phyloP scores from a whole-genome alignment of 2,329 filamentous ascomycete genomes.

The Penicillium sp. region DNA sequence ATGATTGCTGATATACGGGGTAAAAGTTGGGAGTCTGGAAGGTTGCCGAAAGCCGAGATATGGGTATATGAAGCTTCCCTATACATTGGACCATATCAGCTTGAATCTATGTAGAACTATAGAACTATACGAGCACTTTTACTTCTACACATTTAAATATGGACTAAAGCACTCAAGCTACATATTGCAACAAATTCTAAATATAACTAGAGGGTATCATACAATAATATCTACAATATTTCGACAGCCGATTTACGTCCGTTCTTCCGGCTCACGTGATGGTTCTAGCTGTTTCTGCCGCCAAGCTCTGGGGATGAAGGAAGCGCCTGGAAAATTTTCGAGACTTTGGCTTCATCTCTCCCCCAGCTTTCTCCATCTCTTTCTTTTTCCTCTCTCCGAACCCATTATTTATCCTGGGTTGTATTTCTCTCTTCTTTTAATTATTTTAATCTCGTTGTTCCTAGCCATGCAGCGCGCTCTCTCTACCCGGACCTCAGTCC shows the following conservation, averaged over 20 bases:
- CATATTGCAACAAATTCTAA: background rate
- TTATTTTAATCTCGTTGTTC: slow-evolving; percentile 19
- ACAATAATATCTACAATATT: background rate
- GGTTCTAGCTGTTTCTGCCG: slow-evolving; percentile 37
- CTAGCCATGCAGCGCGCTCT: slow-evolving; percentile 83
- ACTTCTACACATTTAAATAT: background rate
- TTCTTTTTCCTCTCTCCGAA: slow-evolving; percentile 23
- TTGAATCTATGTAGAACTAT: background rate
- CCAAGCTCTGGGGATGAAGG: slow-evolving; percentile 36
- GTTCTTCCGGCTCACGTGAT: slow-evolving; percentile 29
- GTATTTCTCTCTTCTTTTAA: slow-evolving; percentile 18
- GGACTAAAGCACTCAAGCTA: no score
- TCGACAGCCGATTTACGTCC: background rate
- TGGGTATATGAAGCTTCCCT: background rate
- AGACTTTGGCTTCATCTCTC: slow-evolving; percentile 34
- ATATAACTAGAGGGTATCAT: no score
- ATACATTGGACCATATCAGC: background rate
- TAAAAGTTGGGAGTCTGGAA: no score
- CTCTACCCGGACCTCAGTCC: slow-evolving; percentile 71
- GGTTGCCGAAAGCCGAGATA: background rate
- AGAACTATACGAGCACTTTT: background rate
- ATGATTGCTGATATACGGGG: background rate
- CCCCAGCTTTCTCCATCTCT: slow-evolving; percentile 24
- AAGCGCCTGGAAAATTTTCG: slow-evolving; percentile 30
- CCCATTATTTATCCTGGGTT: slow-evolving; percentile 30